These are phyloP conservation scores for Diaporthe vaccinii DNA, from an alignment of 2,329 filamentous ascomycete genomes.

Conservation along the genomic window DNA sequence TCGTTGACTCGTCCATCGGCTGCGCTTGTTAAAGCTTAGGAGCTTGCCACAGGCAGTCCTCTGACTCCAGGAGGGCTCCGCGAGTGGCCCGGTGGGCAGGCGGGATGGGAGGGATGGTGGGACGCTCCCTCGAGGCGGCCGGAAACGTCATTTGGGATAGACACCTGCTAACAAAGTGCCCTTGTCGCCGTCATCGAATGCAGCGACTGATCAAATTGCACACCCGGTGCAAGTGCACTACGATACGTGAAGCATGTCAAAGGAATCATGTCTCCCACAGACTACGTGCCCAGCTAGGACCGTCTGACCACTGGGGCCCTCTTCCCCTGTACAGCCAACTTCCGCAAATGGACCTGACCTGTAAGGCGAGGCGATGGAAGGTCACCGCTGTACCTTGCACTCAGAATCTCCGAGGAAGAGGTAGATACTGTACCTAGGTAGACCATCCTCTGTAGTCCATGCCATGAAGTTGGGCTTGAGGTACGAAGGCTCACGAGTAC, in stretches of 20 bases:
- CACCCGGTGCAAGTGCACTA: background rate
- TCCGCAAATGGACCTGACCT: background rate
- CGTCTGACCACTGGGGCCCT: background rate
- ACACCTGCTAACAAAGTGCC: background rate
- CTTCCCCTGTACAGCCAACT: background rate
- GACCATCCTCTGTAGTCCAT: too few relatives aligned
- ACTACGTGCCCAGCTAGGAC: background rate
- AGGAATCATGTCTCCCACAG: conserved; percentile 5
- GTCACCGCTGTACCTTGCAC: background rate
- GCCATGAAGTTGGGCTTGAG: background rate
- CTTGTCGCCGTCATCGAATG: conserved; percentile 22
- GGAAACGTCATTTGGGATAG: conserved; percentile 23
- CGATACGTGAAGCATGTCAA: background rate
- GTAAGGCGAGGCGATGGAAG: background rate
- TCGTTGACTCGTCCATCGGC: conserved; percentile 21
- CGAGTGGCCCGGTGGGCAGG: conserved; percentile 3
- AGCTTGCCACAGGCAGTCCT: conserved; percentile 24
- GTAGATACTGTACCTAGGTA: background rate
- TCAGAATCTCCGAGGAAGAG: background rate
- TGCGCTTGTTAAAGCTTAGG: conserved; percentile 13
- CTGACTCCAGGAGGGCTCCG: conserved; percentile 1
- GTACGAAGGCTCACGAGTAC: conserved; percentile 9
- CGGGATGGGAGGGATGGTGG: background rate
- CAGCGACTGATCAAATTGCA: background rate
- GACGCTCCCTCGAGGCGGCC: background rate